A percentile compares a stretch with the other conserved stretches of the same genome.
Evolutionary conservation across 306 rosid genomes (phyloP).

Genomic region (Hippophae tibetana): DNA sequence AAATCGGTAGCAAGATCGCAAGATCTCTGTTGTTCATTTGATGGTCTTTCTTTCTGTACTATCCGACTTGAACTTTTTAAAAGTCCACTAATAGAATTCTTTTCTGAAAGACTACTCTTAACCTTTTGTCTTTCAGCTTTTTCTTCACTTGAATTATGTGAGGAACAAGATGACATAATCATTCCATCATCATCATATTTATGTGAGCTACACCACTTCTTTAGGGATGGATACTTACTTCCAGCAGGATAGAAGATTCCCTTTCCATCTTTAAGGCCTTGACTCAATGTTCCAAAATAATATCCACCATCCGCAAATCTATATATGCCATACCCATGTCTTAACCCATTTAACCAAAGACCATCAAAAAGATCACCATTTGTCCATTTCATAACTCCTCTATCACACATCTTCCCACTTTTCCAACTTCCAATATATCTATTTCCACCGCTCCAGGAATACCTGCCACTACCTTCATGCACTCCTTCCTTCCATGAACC

Average conservation of each 20-base stretch:
- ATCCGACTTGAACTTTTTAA: slow-evolving; percentile 32
- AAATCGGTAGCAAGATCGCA: slow-evolving; percentile 30
- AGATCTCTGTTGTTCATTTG: slow-evolving; percentile 27
- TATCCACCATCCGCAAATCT: slow-evolving; percentile 65
- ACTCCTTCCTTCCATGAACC: slow-evolving; percentile 95
- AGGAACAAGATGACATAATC: slow-evolving; percentile 17
- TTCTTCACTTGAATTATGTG: slow-evolving; percentile 24
- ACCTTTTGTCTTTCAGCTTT: slow-evolving; percentile 29
- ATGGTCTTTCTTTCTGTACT: slow-evolving; percentile 36
- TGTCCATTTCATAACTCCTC: slow-evolving; percentile 88
- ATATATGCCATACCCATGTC: slow-evolving; percentile 78
- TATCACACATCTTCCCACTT: slow-evolving; percentile 66
- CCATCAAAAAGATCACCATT: slow-evolving; percentile 76
- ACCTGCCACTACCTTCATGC: slow-evolving; percentile 71
- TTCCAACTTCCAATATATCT: slow-evolving; percentile 72
- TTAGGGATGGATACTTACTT: slow-evolving; percentile 50
- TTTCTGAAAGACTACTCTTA: slow-evolving; percentile 51
- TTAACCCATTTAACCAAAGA: slow-evolving; percentile 63
- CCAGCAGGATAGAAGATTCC: slow-evolving; percentile 86
- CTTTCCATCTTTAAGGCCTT: slow-evolving; percentile 81
- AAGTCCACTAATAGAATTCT: slow-evolving; percentile 29
- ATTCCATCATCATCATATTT: slow-evolving; percentile 19
- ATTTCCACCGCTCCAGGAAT: slow-evolving; percentile 65
- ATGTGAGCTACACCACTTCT: slow-evolving; percentile 45
- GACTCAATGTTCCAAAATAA: slow-evolving; percentile 84